A percentile compares a stretch with the other conserved stretches of the same genome.
Evolutionary conservation across 352 stramenopile genomes (phyloP).

Genomic region (Phytophthora lateralis): DNA sequence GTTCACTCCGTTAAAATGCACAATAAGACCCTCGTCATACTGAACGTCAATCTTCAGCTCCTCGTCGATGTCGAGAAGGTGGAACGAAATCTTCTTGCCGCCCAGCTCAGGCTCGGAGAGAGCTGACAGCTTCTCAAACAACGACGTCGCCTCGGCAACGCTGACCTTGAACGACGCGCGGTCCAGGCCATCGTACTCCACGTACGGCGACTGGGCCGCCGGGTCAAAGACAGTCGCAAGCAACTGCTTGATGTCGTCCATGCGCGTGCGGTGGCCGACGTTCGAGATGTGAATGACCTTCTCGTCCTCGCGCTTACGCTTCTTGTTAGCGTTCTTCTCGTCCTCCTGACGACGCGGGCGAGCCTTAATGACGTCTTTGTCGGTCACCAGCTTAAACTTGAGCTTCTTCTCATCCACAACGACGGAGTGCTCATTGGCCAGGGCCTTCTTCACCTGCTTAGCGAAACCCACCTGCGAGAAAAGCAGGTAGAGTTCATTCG

Average conservation of each 20-base stretch:
- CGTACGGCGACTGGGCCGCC: slow-evolving; percentile 61
- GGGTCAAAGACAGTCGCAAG: slow-evolving; percentile 60
- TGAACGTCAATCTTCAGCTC: slow-evolving; percentile 78
- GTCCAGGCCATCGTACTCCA: slow-evolving; percentile 85
- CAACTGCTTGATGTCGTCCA: slow-evolving; percentile 88
- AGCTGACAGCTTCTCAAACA: slow-evolving; percentile 81
- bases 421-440: slow-evolving; percentile 47
- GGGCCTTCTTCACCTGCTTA: slow-evolving; percentile 56
- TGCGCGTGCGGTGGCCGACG: slow-evolving; percentile 68
- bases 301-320: slow-evolving; percentile 76
- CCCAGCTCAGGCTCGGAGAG: slow-evolving; percentile 63
- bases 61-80: slow-evolving; percentile 72
- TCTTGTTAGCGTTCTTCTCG: slow-evolving; percentile 65
- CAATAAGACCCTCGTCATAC: slow-evolving; percentile 88
- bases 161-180: slow-evolving; percentile 73
- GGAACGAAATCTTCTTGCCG: slow-evolving; percentile 80
- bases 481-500: slow-evolving; percentile 77
- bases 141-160: slow-evolving; percentile 41
- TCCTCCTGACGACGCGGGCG: slow-evolving; percentile 61
- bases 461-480: slow-evolving; percentile 77
- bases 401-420: slow-evolving; percentile 70
- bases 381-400: slow-evolving; percentile 77
- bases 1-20: slow-evolving; percentile 80
- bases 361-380: slow-evolving; percentile 69
- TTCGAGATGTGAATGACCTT: slow-evolving; percentile 87